Evolutionary conservation across 2,329 filamentous ascomycete genomes (phyloP), one percentile per base, ranked within the genome.

Genomic region (Mycosphaerelloides madeirae): DNA sequence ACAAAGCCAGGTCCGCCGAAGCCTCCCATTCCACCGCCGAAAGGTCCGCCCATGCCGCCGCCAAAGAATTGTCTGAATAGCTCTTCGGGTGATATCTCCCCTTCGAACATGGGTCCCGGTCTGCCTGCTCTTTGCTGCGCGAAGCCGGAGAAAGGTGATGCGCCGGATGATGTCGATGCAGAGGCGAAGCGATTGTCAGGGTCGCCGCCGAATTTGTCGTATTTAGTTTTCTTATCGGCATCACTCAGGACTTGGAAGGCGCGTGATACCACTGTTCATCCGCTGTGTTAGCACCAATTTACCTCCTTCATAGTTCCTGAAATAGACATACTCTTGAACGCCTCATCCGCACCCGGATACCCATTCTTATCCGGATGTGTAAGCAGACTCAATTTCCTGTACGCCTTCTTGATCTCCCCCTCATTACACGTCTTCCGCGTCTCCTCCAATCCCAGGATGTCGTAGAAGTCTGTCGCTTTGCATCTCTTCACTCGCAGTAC

Each of bases 281-380:
- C 12, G n/a, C 6, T 20, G 11, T 40, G 34, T 45, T 29, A 44
- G 40, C 40, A 25, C n/a, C n/a, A n/a, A 8, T 14, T 22, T 15
- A 8, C 6, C 1, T 13, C 4, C 11, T 11, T 18, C 2, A n/a
- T 20, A 19, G 16, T n/a, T 18, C 12, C 12, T 41, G 22, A 42
- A 36, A 6, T 31, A 31, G 38, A 70, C 76, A 67, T 62, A 81
- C 79, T 86, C 75, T 98, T 98, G 74, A 98, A 98, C 25, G 93
- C 93, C 72, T 98, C 93, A 65, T 96, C 93, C 43, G 93, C 91
- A 48, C 94, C 82, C 29, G 91, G 84, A 66, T 96, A 90, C 39
- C 90, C 90, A 76, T 98, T 98, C 75, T 98, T 98, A 75, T 98
- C 93, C 52, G 93, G 93, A 74, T 98, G 93, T 48, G 93, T 98